Conservation (phyloP, 805 yeast genomes). For the Metschnikowia corniflorae region DNA sequence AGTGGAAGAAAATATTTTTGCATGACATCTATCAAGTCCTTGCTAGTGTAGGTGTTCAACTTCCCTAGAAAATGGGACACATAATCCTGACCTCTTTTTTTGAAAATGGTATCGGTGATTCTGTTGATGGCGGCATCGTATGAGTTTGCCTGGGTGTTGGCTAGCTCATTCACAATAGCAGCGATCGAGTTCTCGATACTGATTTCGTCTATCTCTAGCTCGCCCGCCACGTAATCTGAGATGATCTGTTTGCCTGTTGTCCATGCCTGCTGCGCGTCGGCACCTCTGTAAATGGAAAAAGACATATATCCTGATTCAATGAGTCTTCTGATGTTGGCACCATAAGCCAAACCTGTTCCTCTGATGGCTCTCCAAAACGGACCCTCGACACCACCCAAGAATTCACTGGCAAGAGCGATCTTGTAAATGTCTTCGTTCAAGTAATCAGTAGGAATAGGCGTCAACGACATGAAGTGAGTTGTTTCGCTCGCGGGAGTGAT, state of each 20-base stretch:
- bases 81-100: constrained; percentile 68
- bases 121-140: constrained; percentile 63
- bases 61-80: constrained; percentile 49
- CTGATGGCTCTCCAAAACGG: constrained; percentile 96
- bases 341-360: constrained; percentile 93
- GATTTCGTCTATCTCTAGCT: constrained; percentile 49
- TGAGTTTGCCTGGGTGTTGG: constrained; percentile 62
- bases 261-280: constrained; percentile 70
- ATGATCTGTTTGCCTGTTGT: constrained; percentile 64
- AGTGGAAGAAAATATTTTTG: constrained; percentile 60
- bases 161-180: constrained; percentile 67
- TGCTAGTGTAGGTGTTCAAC: constrained; percentile 50
- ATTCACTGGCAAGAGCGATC: constrained; percentile 68
- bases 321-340: constrained; percentile 57
- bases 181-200: constrained; percentile 72
- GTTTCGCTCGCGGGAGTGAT: constrained; percentile 85
- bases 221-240: constrained; percentile 54
- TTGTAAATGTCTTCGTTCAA: constrained; percentile 57
- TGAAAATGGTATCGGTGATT: constrained; percentile 62
- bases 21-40: constrained; percentile 49
- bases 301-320: constrained; percentile 65
- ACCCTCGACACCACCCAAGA: constrained; percentile 85
- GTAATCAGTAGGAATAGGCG: constrained; percentile 54
- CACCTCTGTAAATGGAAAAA: constrained; percentile 73
- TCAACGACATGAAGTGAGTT: constrained; percentile 57